Percentiles rank a stretch among this genome's conserved stretches.
These are phyloP conservation scores for Paecilomyces sp. DNA, from an alignment of 2,329 filamentous ascomycete species.

Conservation along the genomic window DNA sequence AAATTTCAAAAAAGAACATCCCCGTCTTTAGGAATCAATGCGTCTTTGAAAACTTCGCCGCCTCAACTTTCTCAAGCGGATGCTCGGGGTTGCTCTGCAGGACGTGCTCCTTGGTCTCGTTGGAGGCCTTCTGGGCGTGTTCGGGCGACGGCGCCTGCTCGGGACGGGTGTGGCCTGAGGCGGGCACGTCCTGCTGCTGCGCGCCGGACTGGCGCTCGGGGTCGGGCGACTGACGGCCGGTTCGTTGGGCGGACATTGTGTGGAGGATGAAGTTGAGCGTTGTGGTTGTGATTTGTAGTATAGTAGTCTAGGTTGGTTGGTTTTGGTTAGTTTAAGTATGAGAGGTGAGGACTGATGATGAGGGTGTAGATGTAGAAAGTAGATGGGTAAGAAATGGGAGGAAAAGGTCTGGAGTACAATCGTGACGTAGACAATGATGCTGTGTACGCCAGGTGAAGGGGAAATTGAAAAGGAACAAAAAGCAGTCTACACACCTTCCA, in stretches of 20 bases:
- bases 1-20: no score
- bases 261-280: slow-evolving; percentile 24
- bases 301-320: slow-evolving; percentile 7
- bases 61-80: slow-evolving; percentile 30
- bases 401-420: no score
- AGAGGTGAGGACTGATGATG: no score
- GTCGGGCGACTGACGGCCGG: slow-evolving; percentile 70
- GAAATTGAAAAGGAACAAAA: background rate
- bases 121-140: slow-evolving; percentile 16
- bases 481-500: background rate
- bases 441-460: background rate
- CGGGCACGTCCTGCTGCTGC: slow-evolving; percentile 56
- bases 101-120: slow-evolving; percentile 16
- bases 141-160: slow-evolving; percentile 38
- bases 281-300: slow-evolving; percentile 14
- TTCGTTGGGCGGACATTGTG: slow-evolving; percentile 56
- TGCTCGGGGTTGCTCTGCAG: slow-evolving; percentile 38
- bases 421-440: background rate
- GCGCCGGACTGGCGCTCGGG: slow-evolving; percentile 60
- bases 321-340: background rate
- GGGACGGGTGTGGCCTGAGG: slow-evolving; percentile 52
- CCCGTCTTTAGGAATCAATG: slow-evolving; percentile 27
- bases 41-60: slow-evolving; percentile 20
- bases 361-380: no score
- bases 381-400: no score